These are phyloP conservation scores for Triticum monococcum DNA, from an alignment of 176 grass and related monocot species.

Conservation along the genomic window DNA sequence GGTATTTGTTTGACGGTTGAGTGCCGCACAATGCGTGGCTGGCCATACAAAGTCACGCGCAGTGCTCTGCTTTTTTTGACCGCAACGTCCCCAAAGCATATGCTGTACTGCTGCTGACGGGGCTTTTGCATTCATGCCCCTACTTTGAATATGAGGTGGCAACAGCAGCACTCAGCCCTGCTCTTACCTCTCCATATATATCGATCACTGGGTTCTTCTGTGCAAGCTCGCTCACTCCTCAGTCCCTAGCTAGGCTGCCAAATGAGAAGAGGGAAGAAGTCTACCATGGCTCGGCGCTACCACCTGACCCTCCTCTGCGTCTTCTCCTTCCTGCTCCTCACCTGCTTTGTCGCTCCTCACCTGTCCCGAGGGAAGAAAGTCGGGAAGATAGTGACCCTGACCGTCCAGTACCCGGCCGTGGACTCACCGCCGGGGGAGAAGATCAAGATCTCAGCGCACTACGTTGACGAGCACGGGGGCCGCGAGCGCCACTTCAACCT, in stretches of 20 bases:
- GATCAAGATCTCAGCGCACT: not conserved
- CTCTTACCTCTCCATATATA: no score
- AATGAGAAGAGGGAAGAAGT: not conserved
- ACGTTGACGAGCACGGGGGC: not conserved
- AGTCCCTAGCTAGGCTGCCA: not conserved
- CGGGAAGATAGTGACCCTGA: not conserved
- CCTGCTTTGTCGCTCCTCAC: not conserved
- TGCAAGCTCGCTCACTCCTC: not conserved
- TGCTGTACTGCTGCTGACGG: no score
- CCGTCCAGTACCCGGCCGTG: not conserved
- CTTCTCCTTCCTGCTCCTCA: not conserved
- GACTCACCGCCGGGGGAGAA: not conserved
- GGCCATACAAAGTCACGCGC: no score
- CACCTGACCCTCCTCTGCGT: not conserved
- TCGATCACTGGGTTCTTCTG: no score
- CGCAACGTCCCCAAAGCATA: no score
- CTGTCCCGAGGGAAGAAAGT: not conserved
- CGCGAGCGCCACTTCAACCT: not conserved
- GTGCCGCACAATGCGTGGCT: no score
- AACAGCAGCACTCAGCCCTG: not conserved
- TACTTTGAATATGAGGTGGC: no score
- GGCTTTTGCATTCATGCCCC: no score
- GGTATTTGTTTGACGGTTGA: no score
- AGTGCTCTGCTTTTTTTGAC: no score
- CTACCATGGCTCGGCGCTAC: not conserved